phyloP scores from a whole-genome alignment of 768 basidiomycete species.

The Xerocomus spinulosus region DNA sequence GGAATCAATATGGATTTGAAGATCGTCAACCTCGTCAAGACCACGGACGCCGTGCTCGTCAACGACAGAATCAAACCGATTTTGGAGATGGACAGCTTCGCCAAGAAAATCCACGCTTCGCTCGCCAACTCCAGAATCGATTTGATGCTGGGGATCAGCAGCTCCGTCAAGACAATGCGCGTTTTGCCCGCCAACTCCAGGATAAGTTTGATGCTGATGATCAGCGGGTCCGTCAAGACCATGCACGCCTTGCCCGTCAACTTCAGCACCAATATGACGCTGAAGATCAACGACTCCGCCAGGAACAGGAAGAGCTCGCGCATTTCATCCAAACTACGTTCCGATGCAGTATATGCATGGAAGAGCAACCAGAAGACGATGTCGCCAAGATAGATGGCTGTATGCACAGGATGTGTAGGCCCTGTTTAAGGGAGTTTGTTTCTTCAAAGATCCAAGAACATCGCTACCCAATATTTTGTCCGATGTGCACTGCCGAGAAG shows the following conservation, averaged over 20 bases:
- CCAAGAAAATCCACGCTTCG: neutral
- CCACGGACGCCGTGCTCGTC: neutral
- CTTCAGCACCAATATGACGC: constrained; percentile 37
- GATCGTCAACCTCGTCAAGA: constrained; percentile 33
- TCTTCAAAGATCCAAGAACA: constrained; percentile 45
- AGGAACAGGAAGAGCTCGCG: constrained; percentile 22
- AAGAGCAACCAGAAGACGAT: constrained; percentile 39
- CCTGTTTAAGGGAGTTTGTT: constrained; percentile 44
- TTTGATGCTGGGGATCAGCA: too few species aligned
- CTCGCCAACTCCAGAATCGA: neutral
- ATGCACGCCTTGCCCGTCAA: constrained; percentile 19
- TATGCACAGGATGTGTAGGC: constrained; percentile 48
- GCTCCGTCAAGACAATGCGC: constrained; percentile 11
- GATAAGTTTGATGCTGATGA: constrained; percentile 40
- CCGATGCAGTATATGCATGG: constrained; percentile 54
- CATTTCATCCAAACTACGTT: constrained; percentile 34
- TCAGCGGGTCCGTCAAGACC: constrained; percentile 31
- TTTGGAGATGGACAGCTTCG: neutral
- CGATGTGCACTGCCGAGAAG: constrained; percentile 41
- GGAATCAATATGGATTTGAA: constrained; percentile 39
- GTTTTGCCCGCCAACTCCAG: constrained; percentile 32
- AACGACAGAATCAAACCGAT: too few species aligned
- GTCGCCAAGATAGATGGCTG: constrained; percentile 43
- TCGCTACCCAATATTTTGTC: constrained; percentile 59
- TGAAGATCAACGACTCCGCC: too few species aligned